Percentiles rank a stretch among this genome's conserved stretches.
These are phyloP conservation scores for Babesia divergens DNA, from an alignment of 169 alveolate species.

Conservation along the genomic window DNA sequence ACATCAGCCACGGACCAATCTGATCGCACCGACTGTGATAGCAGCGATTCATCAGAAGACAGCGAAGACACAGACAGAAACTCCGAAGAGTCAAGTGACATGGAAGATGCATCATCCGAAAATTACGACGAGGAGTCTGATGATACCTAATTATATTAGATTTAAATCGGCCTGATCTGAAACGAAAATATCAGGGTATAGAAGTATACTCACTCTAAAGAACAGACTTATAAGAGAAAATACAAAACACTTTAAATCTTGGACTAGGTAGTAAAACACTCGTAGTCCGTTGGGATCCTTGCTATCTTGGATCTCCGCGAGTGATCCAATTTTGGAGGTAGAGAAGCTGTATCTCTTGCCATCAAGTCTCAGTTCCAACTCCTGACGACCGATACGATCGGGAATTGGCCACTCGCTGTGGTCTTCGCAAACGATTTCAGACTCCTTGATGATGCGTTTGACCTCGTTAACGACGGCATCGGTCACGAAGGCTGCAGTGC, in stretches of 20 bases:
- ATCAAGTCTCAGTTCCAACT: constrained; percentile 89
- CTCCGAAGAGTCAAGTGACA: not conserved
- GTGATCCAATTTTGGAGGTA: constrained; percentile 92
- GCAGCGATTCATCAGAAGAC: not conserved
- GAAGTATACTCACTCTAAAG: constrained; percentile 79
- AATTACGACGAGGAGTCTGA: not conserved
- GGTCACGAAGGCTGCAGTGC: constrained; percentile 74
- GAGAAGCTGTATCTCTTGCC: constrained; percentile 77
- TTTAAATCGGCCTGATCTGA: constrained; percentile 60
- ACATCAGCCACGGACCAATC: no score
- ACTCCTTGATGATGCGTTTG: constrained; percentile 84
- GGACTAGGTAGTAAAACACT: constrained; percentile 89
- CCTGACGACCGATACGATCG: constrained; percentile 94
- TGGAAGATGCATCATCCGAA: constrained; percentile 9
- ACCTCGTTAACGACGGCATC: constrained; percentile 80
- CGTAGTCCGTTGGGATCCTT: constrained; percentile 92
- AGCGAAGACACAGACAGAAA: no score
- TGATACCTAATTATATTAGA: not conserved
- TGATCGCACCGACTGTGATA: not conserved
- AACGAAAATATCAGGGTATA: not conserved
- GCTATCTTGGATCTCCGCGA: constrained; percentile 87
- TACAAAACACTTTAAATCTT: constrained; percentile 91
- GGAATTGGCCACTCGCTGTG: constrained; percentile 95
- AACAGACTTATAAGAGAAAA: constrained; percentile 90
- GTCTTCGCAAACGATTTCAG: constrained; percentile 88